Conservation (phyloP, 2,329 filamentous ascomycete genomes). For the Didymella arachidicola region DNA sequence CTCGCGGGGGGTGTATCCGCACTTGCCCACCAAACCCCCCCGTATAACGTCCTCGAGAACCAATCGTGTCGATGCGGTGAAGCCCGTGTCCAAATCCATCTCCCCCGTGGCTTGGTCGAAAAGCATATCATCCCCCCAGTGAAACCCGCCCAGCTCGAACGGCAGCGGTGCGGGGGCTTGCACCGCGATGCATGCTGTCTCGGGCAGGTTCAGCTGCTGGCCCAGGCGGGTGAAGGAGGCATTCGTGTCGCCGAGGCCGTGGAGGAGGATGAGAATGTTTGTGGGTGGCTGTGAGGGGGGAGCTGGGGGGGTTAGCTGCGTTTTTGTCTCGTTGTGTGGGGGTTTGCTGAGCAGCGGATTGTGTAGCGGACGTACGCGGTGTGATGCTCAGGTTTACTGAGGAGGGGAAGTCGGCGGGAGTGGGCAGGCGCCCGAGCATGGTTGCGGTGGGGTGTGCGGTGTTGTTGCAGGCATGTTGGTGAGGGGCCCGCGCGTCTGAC, state of each 20-base stretch:
- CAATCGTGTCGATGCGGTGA: constrained; percentile 54
- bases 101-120: constrained; percentile 61
- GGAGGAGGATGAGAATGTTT: constrained; percentile 80
- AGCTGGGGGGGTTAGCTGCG: constrained; percentile 37
- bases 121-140: constrained; percentile 68
- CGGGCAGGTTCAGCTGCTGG: constrained; percentile 73
- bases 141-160: constrained; percentile 70
- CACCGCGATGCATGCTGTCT: constrained; percentile 77
- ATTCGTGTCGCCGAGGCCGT: constrained; percentile 82
- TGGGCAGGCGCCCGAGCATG: constrained; percentile 56
- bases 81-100: constrained; percentile 64
- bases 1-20: constrained; percentile 58
- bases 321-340: too few species aligned
- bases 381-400: constrained; percentile 53
- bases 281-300: constrained; percentile 66
- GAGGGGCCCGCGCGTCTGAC: constrained; percentile 20
- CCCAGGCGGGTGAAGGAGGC: constrained; percentile 73
- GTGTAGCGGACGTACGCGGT: constrained; percentile 57
- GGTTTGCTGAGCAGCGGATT: too few species aligned
- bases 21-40: constrained; percentile 57
- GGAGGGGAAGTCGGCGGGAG: constrained; percentile 53
- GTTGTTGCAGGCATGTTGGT: constrained; percentile 26
- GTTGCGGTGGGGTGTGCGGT: constrained; percentile 21
- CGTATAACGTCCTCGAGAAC: constrained; percentile 56
- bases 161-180: constrained; percentile 75